Percentiles rank a stretch among this genome's conserved stretches.
phyloP scores from a whole-genome alignment of 1,284 basidiomycete genomes.

The Cystobasidium pallidum region DNA sequence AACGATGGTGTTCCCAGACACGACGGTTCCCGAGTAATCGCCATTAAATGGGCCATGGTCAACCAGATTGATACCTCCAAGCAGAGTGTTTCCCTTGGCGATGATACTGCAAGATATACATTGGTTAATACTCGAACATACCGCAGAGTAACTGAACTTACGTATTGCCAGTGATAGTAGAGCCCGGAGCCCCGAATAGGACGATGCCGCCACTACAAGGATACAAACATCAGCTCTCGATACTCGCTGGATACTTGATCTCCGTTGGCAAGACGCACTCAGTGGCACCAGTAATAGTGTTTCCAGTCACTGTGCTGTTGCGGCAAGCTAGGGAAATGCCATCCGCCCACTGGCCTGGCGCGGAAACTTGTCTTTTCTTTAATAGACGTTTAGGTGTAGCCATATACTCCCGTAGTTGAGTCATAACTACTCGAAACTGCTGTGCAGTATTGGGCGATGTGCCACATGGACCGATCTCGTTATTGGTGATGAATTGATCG shows the following conservation, averaged over 20 bases:
- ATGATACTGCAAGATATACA: constrained; percentile 25
- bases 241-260: too few relatives aligned
- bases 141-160: constrained; percentile 60
- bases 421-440: constrained; percentile 40
- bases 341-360: constrained; percentile 64
- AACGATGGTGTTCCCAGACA: constrained; percentile 68
- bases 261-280: too few relatives aligned
- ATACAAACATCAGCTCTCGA: neutral
- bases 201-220: constrained; percentile 58
- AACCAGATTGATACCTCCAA: constrained; percentile 77
- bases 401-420: constrained; percentile 17
- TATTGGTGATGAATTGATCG: constrained; percentile 48
- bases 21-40: constrained; percentile 69
- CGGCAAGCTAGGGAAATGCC: constrained; percentile 77
- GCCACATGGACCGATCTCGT: constrained; percentile 51
- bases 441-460: constrained; percentile 47
- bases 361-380: neutral
- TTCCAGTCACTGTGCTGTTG: constrained; percentile 69
- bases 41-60: constrained; percentile 70
- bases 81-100: constrained; percentile 60
- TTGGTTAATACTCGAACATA: neutral
- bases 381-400: constrained; percentile 23
- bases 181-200: constrained; percentile 77
- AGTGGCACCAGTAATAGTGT: constrained; percentile 69
- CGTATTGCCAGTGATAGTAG: constrained; percentile 72